Conservation (phyloP, 139 green algal species). For the Picochlorum sp. region DNA sequence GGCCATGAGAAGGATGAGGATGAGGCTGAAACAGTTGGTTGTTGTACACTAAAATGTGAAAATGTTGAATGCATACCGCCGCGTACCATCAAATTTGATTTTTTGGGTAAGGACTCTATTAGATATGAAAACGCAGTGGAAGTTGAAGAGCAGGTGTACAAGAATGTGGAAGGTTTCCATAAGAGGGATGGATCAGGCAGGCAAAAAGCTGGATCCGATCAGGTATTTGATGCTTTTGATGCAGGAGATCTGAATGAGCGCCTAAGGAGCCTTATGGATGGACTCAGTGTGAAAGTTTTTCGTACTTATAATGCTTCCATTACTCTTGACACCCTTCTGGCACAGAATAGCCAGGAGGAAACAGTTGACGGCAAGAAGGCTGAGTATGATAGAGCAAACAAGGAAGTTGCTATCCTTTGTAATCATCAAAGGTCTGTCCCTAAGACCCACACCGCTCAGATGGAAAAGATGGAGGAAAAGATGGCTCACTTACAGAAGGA, state of each 20-base stretch:
- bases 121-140: conserved; percentile 90
- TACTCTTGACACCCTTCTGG: conserved; percentile 77
- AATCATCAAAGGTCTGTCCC: conserved; percentile 92
- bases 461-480: conserved; percentile 64
- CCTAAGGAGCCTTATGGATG: conserved; percentile 93
- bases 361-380: conserved; percentile 40
- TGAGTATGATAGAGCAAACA: conserved; percentile 94
- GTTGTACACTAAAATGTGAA: conserved; percentile 90
- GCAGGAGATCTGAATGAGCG: conserved; percentile 83
- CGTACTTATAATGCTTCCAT: conserved; percentile 98
- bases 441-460: conserved; percentile 76
- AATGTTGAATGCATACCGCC: conserved; percentile 64
- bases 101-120: conserved; percentile 98
- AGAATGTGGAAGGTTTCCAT: conserved; percentile 64
- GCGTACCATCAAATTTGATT: conserved; percentile 90
- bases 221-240: conserved; percentile 92
- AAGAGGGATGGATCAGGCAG: neutral
- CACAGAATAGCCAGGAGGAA: conserved; percentile 21
- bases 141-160: conserved; percentile 68
- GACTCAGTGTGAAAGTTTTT: conserved; percentile 95
- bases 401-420: conserved; percentile 98
- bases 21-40: conserved; percentile 98
- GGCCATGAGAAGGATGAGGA: conserved; percentile 98
- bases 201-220: conserved; percentile 55
- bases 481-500: conserved; percentile 40